Evolutionary conservation across 148 eudicot species (phyloP).

Genomic region (Cornus controversa): DNA sequence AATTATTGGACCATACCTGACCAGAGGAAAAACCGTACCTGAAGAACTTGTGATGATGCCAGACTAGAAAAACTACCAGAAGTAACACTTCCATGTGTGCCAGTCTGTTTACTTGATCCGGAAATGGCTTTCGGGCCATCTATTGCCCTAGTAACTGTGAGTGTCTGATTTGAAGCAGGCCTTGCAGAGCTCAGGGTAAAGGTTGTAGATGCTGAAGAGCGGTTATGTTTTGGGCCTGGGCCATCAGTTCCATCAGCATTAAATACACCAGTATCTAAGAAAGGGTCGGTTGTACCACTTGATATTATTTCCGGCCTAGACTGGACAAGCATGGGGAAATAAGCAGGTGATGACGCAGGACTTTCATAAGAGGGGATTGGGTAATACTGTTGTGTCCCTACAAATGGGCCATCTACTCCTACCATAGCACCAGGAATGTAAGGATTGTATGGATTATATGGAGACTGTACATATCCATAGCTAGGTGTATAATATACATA

Average conservation of each 20-base stretch:
- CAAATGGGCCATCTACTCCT: slow-evolving; percentile 69
- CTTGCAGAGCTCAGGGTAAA: slow-evolving; percentile 31
- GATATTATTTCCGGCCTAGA: slow-evolving; percentile 48
- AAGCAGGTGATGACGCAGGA: slow-evolving; percentile 48
- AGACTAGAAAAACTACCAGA: slow-evolving; percentile 36
- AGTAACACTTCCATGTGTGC: slow-evolving; percentile 33
- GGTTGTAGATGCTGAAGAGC: slow-evolving; percentile 42
- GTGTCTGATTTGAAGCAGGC: slow-evolving; percentile 47
- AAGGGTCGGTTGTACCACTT: slow-evolving; percentile 44
- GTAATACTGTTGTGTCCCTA: slow-evolving; percentile 73
- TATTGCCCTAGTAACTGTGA: slow-evolving; percentile 33
- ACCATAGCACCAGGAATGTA: slow-evolving; percentile 94
- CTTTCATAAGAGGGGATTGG: slow-evolving; percentile 66
- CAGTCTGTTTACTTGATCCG: slow-evolving; percentile 53
- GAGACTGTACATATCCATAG: slow-evolving; percentile 80
- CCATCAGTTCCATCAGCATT: slow-evolving; percentile 37
- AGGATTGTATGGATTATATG: slow-evolving; percentile 94
- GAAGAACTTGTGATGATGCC: slow-evolving; percentile 44
- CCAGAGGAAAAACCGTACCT: slow-evolving; percentile 40
- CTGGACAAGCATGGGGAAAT: slow-evolving; percentile 59
- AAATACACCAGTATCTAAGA: slow-evolving; percentile 38
- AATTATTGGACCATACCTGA: not conserved
- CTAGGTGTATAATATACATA: slow-evolving; percentile 79
- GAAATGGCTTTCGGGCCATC: slow-evolving; percentile 42
- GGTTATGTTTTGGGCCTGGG: slow-evolving; percentile 39